Conservation (phyloP, 2,329 filamentous ascomycete species). For the Fusarium haematococcum region DNA sequence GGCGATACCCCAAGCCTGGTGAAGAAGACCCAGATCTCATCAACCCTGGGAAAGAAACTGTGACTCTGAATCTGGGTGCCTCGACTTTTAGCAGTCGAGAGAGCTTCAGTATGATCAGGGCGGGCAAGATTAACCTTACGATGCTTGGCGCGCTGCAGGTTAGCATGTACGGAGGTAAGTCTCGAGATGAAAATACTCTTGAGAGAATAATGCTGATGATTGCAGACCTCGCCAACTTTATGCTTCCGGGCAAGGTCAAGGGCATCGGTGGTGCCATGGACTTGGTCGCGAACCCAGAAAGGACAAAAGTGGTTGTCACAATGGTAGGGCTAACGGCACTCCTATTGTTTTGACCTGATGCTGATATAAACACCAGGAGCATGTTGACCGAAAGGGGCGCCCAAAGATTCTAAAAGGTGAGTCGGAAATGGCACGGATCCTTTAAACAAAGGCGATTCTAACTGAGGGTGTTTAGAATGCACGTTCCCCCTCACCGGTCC, state of each 20-base stretch:
- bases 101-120: constrained; percentile 90
- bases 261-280: constrained; percentile 95
- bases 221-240: constrained; percentile 85
- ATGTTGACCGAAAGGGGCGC: constrained; percentile 92
- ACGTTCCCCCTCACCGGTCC: constrained; percentile 89
- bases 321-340: constrained; percentile 60
- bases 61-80: constrained; percentile 82
- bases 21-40: constrained; percentile 87
- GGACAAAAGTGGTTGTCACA: constrained; percentile 90
- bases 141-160: constrained; percentile 93
- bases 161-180: constrained; percentile 64
- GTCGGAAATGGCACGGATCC: not conserved
- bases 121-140: constrained; percentile 83
- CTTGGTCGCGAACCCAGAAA: constrained; percentile 84
- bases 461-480: constrained; percentile 59
- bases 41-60: constrained; percentile 92
- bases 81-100: constrained; percentile 86
- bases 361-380: constrained; percentile 61
- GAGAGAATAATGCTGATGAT: not conserved
- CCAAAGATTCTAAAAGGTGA: constrained; percentile 88
- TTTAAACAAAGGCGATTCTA: not conserved
- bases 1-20: constrained; percentile 76
- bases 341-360: too few species aligned
- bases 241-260: constrained; percentile 92
- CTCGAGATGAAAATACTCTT: not conserved